Evolutionary conservation across 2,329 filamentous ascomycete species (phyloP).

Genomic region (Cladobotryum protrusum): DNA sequence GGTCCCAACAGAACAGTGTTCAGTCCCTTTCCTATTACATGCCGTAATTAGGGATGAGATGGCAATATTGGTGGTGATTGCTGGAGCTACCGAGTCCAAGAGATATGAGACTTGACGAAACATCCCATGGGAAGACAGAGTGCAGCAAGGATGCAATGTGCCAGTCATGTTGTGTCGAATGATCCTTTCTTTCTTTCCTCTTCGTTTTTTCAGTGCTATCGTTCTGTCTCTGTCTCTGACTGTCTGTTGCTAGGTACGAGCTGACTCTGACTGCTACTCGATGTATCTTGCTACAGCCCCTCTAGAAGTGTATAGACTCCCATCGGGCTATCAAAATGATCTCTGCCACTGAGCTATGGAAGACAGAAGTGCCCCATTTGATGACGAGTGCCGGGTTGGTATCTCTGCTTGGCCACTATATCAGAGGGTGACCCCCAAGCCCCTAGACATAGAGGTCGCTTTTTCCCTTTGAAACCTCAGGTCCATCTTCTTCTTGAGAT

Average conservation of each 20-base stretch:
- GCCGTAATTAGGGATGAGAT: slow-evolving; percentile 4
- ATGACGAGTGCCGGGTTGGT: slow-evolving; percentile 25
- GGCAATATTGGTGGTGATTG: slow-evolving; percentile 6
- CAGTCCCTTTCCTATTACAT: not conserved
- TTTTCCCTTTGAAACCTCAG: slow-evolving; percentile 2
- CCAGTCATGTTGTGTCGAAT: slow-evolving; percentile 31
- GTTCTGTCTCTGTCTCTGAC: slow-evolving; percentile 46
- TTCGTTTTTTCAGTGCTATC: slow-evolving; percentile 59
- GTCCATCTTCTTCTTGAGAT: slow-evolving; percentile 5
- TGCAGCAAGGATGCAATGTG: slow-evolving; percentile 12
- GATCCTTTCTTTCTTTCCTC: slow-evolving; percentile 24
- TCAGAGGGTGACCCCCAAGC: slow-evolving; percentile 19
- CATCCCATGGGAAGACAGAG: slow-evolving; percentile 28
- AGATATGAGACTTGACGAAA: slow-evolving; percentile 5
- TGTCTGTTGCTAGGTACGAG: slow-evolving; percentile 59
- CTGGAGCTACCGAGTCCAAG: slow-evolving; percentile 4
- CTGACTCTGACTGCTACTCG: slow-evolving; percentile 56
- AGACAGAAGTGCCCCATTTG: slow-evolving; percentile 29
- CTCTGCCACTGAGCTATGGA: slow-evolving; percentile 43
- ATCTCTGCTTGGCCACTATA: slow-evolving; percentile 23
- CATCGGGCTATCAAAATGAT: slow-evolving; percentile 36
- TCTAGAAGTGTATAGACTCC: slow-evolving; percentile 34
- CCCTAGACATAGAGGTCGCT: slow-evolving; percentile 8
- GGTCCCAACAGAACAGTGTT: not conserved
- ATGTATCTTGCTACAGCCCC: slow-evolving; percentile 50